Percentiles rank a stretch among this genome's conserved stretches.
Conservation (phyloP, 2,329 filamentous ascomycete genomes). For the Sporothrix sp. region DNA sequence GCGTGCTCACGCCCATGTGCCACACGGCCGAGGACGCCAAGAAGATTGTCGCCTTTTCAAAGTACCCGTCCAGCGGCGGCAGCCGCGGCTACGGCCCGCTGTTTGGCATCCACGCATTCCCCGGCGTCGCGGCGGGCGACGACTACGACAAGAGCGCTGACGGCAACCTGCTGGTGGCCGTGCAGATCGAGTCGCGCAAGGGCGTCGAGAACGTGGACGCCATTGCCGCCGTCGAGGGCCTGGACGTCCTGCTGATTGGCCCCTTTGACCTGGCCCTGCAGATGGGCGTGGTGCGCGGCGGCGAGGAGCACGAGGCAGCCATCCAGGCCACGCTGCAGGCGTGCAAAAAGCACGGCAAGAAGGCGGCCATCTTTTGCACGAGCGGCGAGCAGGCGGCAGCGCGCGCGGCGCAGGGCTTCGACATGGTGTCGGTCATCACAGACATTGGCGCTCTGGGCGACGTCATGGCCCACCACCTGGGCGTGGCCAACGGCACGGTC, state of each 20-base stretch:
- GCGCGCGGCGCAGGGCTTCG: constrained; percentile 29
- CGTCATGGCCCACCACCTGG: constrained; percentile 26
- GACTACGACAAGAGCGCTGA: constrained; percentile 29
- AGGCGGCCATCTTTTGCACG: constrained; percentile 32
- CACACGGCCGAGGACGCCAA: constrained; percentile 20
- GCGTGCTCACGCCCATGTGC: constrained; percentile 40
- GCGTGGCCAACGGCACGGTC: constrained; percentile 22
- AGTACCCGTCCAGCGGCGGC: constrained; percentile 19
- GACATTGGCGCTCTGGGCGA: constrained; percentile 27
- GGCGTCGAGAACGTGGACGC: constrained; percentile 34
- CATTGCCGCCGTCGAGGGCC: constrained; percentile 31
- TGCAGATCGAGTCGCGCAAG: constrained; percentile 32
- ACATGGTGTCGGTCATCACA: constrained; percentile 31
- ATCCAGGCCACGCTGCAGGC: constrained; percentile 28
- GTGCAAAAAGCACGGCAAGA: constrained; percentile 28
- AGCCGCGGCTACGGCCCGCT: constrained; percentile 25
- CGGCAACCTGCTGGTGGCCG: constrained; percentile 23
- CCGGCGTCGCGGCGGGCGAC: constrained; percentile 21
- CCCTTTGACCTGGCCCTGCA: constrained; percentile 28
- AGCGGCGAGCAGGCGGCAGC: constrained; percentile 26
- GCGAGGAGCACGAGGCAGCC: constrained; percentile 30
- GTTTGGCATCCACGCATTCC: constrained; percentile 21
- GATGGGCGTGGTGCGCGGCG: constrained; percentile 22
- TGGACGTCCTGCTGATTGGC: constrained; percentile 32
- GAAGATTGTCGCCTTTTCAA: constrained; percentile 18